Conservation (phyloP, 176 grass and related monocot genomes). For the Avena atlantica region DNA sequence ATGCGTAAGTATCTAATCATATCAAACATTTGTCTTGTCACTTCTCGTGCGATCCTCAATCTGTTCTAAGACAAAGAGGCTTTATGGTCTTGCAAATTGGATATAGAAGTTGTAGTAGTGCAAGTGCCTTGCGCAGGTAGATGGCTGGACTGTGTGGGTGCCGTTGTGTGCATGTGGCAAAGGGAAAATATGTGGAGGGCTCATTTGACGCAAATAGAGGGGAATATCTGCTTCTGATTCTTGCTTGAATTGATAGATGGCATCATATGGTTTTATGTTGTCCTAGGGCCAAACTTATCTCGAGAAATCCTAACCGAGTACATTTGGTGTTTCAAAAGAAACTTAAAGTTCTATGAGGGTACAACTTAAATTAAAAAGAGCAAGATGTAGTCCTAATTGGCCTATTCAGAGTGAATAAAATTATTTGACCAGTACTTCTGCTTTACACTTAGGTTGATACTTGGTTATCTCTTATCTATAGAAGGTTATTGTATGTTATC, state of each 20-base stretch:
- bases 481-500: not conserved
- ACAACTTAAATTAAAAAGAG: slow-evolving; percentile 7
- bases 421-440: not conserved
- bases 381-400: not conserved
- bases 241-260: not conserved
- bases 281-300: not conserved
- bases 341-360: not conserved
- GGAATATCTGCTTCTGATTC: not conserved
- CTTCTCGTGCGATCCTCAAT: slow-evolving; percentile 1
- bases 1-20: slow-evolving; percentile 68
- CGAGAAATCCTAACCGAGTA: not conserved
- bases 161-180: not conserved
- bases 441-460: not conserved
- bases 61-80: not conserved
- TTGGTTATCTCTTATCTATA: slow-evolving; percentile 2
- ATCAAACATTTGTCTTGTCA: no score
- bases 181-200: not conserved
- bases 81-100: not conserved
- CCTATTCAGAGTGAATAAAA: not conserved
- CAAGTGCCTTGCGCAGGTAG: not conserved
- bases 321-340: not conserved
- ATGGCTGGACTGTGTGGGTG: not conserved
- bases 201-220: not conserved
- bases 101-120: not conserved
- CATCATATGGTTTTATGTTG: not conserved